Evolutionary conservation across 2,329 filamentous ascomycete genomes (phyloP), one percentile per base, ranked within the genome.

Genomic region (Scedosporium dehoogii): DNA sequence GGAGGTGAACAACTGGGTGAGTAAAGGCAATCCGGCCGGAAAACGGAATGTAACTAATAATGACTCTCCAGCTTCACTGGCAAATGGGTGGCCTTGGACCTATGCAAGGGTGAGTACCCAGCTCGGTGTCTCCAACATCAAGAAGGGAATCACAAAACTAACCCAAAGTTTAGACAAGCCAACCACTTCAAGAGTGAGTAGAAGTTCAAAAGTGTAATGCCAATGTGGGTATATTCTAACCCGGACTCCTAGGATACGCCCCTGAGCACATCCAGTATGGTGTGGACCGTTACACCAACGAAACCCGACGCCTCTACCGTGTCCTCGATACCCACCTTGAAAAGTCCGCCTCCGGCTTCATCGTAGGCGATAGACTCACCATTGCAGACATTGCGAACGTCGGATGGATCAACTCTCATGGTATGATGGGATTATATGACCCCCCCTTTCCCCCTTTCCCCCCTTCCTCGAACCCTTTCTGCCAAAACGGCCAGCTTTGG

Each of bases 261-360:
- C 89, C 90, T 0, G 88, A 92, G 72, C 85, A 83, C 72, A 93
- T 96, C 69, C 79, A 87, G 69, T 96, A 96, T 72, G 91, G 88
- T 65, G 85, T 96, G 62, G 85, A 90, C 70, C 84, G 92, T 58
- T 96, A 96, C 76, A 78, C 81, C 70, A 94, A 91, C 71, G 92
- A 96, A 76, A 91, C 89, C 0, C 82, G 87, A n/a, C 86, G 92
- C 14, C 79, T 96, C 1, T 96, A 94, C 76, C 80, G 85, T 60
- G 87, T 91, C 21, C 77, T 96, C 64, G 87, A 96, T 70, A 84
- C 81, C 58, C 86, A 92, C 62, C 83, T 96, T 53, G 73, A 76
- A 65, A 79, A 80, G 69, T 81, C 80, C 4, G 71, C 73, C 2
- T 82, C 79, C 0, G 83, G 82, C 12, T 88, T 80, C 70, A 74